These are phyloP conservation scores for Mycena latifolia DNA, from an alignment of 768 basidiomycete species.

Conservation along the genomic window DNA sequence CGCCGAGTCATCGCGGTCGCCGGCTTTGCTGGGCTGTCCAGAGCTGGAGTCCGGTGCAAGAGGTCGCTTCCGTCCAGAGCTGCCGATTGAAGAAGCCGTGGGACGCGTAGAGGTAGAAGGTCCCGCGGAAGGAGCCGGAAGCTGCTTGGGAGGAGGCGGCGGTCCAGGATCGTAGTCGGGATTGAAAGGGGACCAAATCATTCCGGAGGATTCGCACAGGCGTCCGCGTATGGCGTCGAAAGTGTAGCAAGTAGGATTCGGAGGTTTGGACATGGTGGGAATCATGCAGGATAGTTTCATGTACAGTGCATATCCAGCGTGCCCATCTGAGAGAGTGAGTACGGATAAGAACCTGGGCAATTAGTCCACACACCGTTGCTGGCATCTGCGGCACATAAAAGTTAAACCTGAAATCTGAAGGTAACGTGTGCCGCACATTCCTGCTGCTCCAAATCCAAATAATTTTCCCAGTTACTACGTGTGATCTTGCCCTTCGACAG, in stretches of 20 bases:
- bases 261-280: slow-evolving; percentile 46
- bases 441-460: slow-evolving; percentile 59
- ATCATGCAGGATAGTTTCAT: slow-evolving; percentile 59
- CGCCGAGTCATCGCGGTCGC: background rate
- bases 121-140: background rate
- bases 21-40: background rate
- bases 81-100: background rate
- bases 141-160: slow-evolving; percentile 59
- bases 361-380: slow-evolving; percentile 25
- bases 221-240: slow-evolving; percentile 66
- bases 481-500: slow-evolving; percentile 72
- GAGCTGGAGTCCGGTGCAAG: slow-evolving; percentile 1
- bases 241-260: slow-evolving; percentile 61
- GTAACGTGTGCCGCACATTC: slow-evolving; percentile 64
- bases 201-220: slow-evolving; percentile 57
- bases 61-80: slow-evolving; percentile 12
- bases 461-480: slow-evolving; percentile 78
- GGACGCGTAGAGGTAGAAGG: background rate
- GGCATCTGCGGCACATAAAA: slow-evolving; percentile 30
- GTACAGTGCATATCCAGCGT: slow-evolving; percentile 71
- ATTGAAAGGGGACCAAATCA: slow-evolving; percentile 68
- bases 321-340: slow-evolving; percentile 84
- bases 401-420: slow-evolving; percentile 15
- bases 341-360: slow-evolving; percentile 1
- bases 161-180: slow-evolving; percentile 82